Conservation (phyloP, 176 grass and related monocot species). For the Oryza officinalis region DNA sequence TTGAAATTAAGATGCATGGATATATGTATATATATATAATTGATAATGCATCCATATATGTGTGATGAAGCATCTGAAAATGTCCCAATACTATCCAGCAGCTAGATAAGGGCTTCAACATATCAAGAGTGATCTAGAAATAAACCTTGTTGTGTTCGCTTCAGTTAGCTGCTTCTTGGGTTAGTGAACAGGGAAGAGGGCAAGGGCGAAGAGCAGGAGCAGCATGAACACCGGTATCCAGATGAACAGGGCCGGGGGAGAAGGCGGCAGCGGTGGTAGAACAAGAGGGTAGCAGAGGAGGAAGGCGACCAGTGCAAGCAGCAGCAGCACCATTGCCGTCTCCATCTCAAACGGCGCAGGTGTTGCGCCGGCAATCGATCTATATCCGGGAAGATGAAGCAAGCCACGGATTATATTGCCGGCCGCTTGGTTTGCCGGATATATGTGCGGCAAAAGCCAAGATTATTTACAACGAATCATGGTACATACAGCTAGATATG, state of each 20-base stretch:
- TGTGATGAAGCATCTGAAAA: too few relatives aligned
- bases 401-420: not conserved
- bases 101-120: too few relatives aligned
- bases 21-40: too few relatives aligned
- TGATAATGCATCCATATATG: too few relatives aligned
- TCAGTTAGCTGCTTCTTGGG: not conserved
- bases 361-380: not conserved
- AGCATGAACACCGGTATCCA: slow-evolving; percentile 57
- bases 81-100: too few relatives aligned
- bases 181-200: slow-evolving; percentile 27
- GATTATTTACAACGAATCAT: not conserved
- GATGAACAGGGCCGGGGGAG: slow-evolving; percentile 46
- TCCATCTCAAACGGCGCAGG: slow-evolving; percentile 21
- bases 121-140: not conserved
- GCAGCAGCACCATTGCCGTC: slow-evolving; percentile 18
- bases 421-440: not conserved
- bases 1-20: too few relatives aligned
- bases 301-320: slow-evolving; percentile 39
- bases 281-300: slow-evolving; percentile 51
- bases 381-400: slow-evolving; percentile 11
- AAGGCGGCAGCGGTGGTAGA: slow-evolving; percentile 54
- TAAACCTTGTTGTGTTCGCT: not conserved
- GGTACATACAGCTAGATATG: not conserved
- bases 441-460: slow-evolving; percentile 4
- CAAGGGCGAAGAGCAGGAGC: slow-evolving; percentile 37